Percentiles rank a stretch among this genome's conserved stretches.
These are phyloP conservation scores for Cantharellus anzutake DNA, from an alignment of 768 basidiomycete genomes.

Conservation along the genomic window DNA sequence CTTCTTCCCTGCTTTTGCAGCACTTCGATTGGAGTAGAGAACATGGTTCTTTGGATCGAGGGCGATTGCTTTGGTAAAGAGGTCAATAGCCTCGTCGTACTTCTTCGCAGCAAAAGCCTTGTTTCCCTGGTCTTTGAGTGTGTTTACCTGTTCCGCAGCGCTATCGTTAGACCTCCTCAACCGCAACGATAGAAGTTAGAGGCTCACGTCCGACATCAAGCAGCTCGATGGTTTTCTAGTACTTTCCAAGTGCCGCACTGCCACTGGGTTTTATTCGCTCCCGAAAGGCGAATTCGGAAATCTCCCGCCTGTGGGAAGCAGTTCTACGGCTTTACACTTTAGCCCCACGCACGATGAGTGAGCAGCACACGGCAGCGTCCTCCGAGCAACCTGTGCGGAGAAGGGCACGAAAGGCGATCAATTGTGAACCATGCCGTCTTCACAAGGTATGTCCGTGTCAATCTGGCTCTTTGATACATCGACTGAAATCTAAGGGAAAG, in stretches of 20 bases:
- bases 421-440: slow-evolving; percentile 74
- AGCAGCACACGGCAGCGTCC: neutral
- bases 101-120: slow-evolving; percentile 89
- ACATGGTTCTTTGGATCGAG: slow-evolving; percentile 75
- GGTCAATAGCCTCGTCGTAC: slow-evolving; percentile 71
- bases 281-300: too few species aligned
- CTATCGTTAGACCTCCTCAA: neutral
- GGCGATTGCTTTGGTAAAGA: slow-evolving; percentile 66
- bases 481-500: slow-evolving; percentile 28
- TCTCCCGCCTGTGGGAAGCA: neutral
- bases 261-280: too few species aligned
- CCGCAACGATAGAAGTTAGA: neutral
- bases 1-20: slow-evolving; percentile 73
- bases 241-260: too few species aligned
- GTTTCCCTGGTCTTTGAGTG: slow-evolving; percentile 84
- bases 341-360: neutral
- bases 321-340: neutral
- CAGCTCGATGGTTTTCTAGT: too few species aligned
- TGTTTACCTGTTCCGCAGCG: slow-evolving; percentile 22
- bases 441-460: neutral
- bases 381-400: slow-evolving; percentile 19
- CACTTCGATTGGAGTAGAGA: slow-evolving; percentile 83
- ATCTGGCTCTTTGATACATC: neutral
- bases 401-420: slow-evolving; percentile 71
- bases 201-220: slow-evolving; percentile 21